Evolutionary conservation across 345 rosid genomes (phyloP), one percentile per base, ranked within the genome.

Genomic region (Melaleuca quinquenervia): DNA sequence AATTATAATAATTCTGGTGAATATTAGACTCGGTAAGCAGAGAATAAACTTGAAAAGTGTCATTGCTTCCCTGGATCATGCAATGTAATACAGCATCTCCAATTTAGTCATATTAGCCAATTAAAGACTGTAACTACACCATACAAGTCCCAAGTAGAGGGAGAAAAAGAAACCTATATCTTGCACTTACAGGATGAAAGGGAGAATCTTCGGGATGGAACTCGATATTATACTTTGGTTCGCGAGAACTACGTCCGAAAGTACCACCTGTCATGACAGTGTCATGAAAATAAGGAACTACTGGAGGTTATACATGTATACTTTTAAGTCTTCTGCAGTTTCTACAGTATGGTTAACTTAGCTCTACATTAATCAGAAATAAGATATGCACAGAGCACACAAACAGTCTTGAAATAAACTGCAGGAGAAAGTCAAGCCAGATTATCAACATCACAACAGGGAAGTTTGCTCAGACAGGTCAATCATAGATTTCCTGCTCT

Each of bases 211-310:
- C 95, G 7, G 94, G 88, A 82, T 93, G 96, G 87, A 93, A 96
- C 85, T 93, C 94, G 55, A 97, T 93, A 88, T 88, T 93, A 89
- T 95, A 96, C 85, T 96, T 94, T 50, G 98, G 97, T 86, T 97
- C 97, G 84, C 94, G 96, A 83, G 93, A 91, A 89, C 93, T 92
- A 82, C 93, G 94, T 87, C 95, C 87, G 85, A 95, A 93, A 60
- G 96, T 89, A 87, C 93, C 93, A 80, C 95, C 97, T 96, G 92
- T 18, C 48, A 36, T 18, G 78, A 70, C 78, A 36, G 78, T 36
- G 48, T 70, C 78, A 70, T 18, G 13, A 70, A 9, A 36, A 70
- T 70, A 16, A 32, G 45, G 78, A 32, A 70, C 78, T 32, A 32
- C 26, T 9, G 24, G 78, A 70, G 13, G 24, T 9, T 70, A 36